phyloP scores from a whole-genome alignment of 805 yeast species.

The Kockiozyma suomiensis region DNA sequence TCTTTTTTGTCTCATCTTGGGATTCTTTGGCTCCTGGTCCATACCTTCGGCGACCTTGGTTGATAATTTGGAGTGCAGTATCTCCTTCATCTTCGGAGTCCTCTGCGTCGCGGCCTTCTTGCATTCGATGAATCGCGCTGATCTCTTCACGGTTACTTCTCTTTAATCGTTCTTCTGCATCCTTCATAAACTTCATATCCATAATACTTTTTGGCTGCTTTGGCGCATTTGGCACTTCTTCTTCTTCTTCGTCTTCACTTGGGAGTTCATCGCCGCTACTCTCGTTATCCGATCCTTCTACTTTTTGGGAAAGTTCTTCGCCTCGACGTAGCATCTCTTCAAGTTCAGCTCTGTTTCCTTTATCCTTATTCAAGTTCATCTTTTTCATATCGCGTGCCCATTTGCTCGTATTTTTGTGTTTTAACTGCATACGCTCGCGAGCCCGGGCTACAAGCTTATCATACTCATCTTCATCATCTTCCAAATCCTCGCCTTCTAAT shows the following conservation, averaged over 20 bases:
- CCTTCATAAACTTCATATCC: constrained; percentile 94
- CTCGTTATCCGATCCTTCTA: constrained; percentile 61
- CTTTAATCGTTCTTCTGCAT: constrained; percentile 73
- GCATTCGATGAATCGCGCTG: constrained; percentile 54
- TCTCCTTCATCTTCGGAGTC: constrained; percentile 45
- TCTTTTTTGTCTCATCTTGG: constrained; percentile 36
- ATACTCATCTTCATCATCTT: constrained; percentile 41
- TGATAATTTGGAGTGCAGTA: constrained; percentile 53
- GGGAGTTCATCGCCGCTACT: constrained; percentile 50
- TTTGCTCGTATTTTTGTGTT: constrained; percentile 81
- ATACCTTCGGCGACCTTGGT: constrained; percentile 80
- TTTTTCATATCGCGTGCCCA: constrained; percentile 92
- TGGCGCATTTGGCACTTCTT: constrained; percentile 44
- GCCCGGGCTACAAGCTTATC: constrained; percentile 74
- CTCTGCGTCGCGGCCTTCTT: constrained; percentile 50
- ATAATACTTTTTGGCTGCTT: constrained; percentile 70
- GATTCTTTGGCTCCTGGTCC: constrained; percentile 61
- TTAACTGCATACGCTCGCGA: constrained; percentile 85
- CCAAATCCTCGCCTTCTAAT: constrained; percentile 12
- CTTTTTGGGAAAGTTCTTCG: constrained; percentile 70
- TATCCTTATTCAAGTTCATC: constrained; percentile 88
- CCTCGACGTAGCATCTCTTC: constrained; percentile 94
- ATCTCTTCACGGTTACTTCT: constrained; percentile 60
- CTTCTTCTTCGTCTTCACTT: constrained; percentile 45
- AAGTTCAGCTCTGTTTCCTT: constrained; percentile 79